Percentiles rank a stretch among this genome's conserved stretches.
Evolutionary conservation across 1,284 basidiomycete genomes (phyloP).

Genomic region (Puccinia triticina): DNA sequence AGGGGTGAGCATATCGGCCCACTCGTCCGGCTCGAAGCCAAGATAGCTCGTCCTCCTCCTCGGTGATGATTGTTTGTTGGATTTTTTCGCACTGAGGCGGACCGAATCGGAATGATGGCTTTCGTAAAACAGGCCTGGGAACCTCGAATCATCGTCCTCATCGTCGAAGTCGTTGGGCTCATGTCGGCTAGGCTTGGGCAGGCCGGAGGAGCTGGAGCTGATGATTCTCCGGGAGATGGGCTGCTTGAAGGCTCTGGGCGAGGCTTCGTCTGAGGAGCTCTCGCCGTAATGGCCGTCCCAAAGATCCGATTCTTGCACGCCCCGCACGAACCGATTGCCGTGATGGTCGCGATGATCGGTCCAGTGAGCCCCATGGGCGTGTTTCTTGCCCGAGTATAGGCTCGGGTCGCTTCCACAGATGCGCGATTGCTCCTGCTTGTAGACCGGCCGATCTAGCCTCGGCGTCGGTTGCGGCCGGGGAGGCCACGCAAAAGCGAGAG

Average conservation of each 20-base stretch:
- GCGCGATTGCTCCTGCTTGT: constrained; percentile 35
- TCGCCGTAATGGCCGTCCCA: constrained; percentile 2
- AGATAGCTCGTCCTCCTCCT: constrained; percentile 31
- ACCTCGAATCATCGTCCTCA: constrained; percentile 15
- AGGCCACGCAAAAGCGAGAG: constrained; percentile 49
- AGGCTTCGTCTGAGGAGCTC: constrained; percentile 32
- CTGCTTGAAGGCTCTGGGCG: neutral
- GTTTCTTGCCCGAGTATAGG: constrained; percentile 14
- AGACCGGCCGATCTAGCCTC: constrained; percentile 44
- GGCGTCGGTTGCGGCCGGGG: constrained; percentile 40
- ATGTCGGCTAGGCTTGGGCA: constrained; percentile 8
- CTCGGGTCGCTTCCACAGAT: constrained; percentile 25
- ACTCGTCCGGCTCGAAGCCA: constrained; percentile 37
- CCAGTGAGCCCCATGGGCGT: neutral
- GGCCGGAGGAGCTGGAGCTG: neutral
- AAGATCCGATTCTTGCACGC: neutral
- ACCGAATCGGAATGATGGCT: constrained; percentile 8
- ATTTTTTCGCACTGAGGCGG: constrained; percentile 18
- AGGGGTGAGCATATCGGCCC: constrained; percentile 50
- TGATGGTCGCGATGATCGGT: constrained; percentile 14
- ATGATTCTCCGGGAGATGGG: neutral
- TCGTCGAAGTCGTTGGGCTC: constrained; percentile 10
- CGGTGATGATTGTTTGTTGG: constrained; percentile 1
- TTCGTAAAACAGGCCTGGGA: constrained; percentile 32
- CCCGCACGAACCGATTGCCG: neutral